phyloP scores from a whole-genome alignment of 108 stramenopile genomes.

The Skeletonema potamos region DNA sequence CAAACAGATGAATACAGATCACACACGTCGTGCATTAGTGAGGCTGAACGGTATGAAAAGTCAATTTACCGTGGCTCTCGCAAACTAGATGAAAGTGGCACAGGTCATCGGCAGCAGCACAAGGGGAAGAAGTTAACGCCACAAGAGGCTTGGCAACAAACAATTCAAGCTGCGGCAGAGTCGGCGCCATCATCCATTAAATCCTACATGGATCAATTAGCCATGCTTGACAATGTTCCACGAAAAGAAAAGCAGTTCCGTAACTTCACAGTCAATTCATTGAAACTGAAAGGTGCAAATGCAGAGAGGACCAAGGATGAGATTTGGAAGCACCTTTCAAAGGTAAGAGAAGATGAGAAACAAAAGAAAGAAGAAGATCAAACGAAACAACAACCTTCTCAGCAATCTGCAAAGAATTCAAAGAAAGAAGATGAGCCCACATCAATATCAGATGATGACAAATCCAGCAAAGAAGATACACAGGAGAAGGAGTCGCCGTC shows the following conservation, averaged over 20 bases:
- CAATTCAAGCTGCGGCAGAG: constrained; percentile 51
- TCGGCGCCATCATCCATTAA: constrained; percentile 58
- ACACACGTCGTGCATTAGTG: constrained; percentile 86
- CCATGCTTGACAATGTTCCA: constrained; percentile 77
- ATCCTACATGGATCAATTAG: constrained; percentile 59
- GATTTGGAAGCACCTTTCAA: constrained; percentile 76
- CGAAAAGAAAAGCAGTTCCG: constrained; percentile 89
- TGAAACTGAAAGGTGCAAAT: constrained; percentile 55
- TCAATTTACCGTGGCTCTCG: constrained; percentile 48
- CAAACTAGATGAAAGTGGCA: constrained; percentile 28
- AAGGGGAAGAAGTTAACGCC: constrained; percentile 58
- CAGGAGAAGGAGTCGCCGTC: constrained; percentile 1
- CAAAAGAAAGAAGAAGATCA: constrained; percentile 26
- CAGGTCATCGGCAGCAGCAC: constrained; percentile 11
- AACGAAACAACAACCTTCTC: constrained; percentile 20
- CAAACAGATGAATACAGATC: constrained; percentile 75
- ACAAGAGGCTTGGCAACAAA: constrained; percentile 82
- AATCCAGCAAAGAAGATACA: constrained; percentile 18
- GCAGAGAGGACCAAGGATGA: constrained; percentile 48
- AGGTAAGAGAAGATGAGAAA: constrained; percentile 35
- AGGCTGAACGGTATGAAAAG: constrained; percentile 87
- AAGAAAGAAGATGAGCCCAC: constrained; percentile 8
- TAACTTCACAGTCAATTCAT: constrained; percentile 85
- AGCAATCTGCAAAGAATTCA: constrained; percentile 11
- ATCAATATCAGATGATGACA: constrained; percentile 9